These are phyloP conservation scores for Marasmius sp. DNA, from an alignment of 1,284 basidiomycete genomes.

Conservation along the genomic window DNA sequence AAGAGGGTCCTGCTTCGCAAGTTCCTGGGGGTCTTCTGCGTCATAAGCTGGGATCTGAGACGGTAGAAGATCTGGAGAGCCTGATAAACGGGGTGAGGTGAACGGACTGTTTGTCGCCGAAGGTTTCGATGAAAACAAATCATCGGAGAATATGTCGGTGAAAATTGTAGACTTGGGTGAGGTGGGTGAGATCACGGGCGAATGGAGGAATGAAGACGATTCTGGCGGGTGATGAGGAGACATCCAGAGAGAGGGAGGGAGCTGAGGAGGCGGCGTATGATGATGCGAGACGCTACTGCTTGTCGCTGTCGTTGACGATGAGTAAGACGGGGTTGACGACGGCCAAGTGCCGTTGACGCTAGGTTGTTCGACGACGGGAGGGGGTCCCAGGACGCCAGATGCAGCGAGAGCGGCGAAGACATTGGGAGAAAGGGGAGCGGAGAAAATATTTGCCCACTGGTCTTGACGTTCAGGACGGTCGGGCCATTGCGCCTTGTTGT, in stretches of 20 bases:
- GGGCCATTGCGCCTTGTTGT: neutral
- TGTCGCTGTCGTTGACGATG: conserved; percentile 15
- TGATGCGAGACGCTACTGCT: conserved; percentile 21
- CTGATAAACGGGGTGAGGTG: conserved; percentile 61
- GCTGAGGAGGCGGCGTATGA: conserved; percentile 27
- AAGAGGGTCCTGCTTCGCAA: conserved; percentile 83
- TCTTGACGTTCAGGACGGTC: conserved; percentile 17
- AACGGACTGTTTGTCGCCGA: conserved; percentile 51
- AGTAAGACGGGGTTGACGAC: conserved; percentile 22
- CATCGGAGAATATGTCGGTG: conserved; percentile 71
- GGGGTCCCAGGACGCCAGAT: conserved; percentile 49
- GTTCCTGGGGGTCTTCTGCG: conserved; percentile 51
- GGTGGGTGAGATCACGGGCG: conserved; percentile 31
- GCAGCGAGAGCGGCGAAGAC: conserved; percentile 60
- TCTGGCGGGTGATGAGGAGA: conserved; percentile 45
- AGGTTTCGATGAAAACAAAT: conserved; percentile 50
- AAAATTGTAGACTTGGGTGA: conserved; percentile 55
- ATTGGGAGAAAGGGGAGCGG: conserved; percentile 55
- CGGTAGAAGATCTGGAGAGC: conserved; percentile 62
- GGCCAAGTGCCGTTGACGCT: conserved; percentile 23
- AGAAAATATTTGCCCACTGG: conserved; percentile 59
- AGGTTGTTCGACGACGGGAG: conserved; percentile 13
- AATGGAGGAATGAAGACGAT: conserved; percentile 21
- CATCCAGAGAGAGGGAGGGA: conserved; percentile 82
- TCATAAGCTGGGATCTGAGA: conserved; percentile 36